Conservation (phyloP, 2,329 filamentous ascomycete genomes). For the Metarhizium sp. region DNA sequence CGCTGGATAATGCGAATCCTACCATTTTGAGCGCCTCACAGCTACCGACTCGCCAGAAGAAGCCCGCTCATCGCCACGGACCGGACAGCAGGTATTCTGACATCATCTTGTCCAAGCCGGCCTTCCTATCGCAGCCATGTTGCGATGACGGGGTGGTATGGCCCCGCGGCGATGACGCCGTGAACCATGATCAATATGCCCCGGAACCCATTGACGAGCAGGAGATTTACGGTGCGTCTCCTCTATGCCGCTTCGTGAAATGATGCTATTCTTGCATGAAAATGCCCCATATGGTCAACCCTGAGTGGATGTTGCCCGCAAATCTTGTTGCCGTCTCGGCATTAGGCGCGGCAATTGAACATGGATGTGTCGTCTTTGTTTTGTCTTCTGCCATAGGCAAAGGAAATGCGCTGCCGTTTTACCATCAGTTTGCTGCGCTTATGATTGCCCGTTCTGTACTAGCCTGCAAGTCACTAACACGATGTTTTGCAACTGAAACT, state of each 20-base stretch:
- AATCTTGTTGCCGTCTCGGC: neutral
- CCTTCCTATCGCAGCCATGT: constrained; percentile 32
- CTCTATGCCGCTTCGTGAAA: no score
- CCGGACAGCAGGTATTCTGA: constrained; percentile 38
- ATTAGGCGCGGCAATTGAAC: neutral
- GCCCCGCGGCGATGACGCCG: constrained; percentile 26
- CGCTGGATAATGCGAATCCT: constrained; percentile 75
- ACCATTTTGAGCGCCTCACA: constrained; percentile 83
- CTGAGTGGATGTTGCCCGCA: neutral
- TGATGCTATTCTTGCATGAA: neutral
- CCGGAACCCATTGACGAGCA: constrained; percentile 90
- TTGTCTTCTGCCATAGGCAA: neutral
- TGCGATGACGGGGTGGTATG: constrained; percentile 25
- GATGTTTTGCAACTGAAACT: neutral
- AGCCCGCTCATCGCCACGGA: constrained; percentile 34
- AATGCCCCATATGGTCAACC: neutral
- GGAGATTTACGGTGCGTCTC: constrained; percentile 74
- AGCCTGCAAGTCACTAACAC: constrained; percentile 9
- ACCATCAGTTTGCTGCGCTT: neutral
- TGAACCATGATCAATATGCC: constrained; percentile 41
- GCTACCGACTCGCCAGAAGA: constrained; percentile 65
- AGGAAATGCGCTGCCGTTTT: neutral
- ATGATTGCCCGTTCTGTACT: neutral
- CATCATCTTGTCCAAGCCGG: constrained; percentile 35
- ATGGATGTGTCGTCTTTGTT: neutral